A percentile compares a stretch with the other conserved stretches of the same genome.
Conservation (phyloP, 257 asterid genomes). For the Lavandula angustifolia region DNA sequence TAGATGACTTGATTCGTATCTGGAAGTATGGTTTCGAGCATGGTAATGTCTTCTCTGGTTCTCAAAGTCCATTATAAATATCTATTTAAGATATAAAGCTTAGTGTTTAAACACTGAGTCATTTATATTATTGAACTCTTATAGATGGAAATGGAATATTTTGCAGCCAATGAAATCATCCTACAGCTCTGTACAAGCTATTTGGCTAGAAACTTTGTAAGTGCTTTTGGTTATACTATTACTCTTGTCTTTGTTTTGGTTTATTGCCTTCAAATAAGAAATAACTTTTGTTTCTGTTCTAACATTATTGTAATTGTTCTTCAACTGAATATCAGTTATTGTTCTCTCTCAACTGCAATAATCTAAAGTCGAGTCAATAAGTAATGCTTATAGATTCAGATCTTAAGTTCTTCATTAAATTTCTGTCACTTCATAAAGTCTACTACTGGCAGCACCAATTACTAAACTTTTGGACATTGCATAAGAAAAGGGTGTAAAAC, state of each 20-base stretch:
- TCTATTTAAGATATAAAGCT: constrained; percentile 3
- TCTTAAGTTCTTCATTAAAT: constrained; percentile 8
- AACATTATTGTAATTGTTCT: constrained; percentile 4
- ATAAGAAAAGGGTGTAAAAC: constrained; percentile 20
- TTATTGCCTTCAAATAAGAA: constrained; percentile 16
- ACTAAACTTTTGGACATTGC: constrained; percentile 6
- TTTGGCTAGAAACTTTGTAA: constrained; percentile 83
- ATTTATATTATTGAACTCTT: constrained; percentile 47
- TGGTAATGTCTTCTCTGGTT: constrained; percentile 48
- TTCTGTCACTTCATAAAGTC: background rate
- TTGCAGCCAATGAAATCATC: constrained; percentile 76
- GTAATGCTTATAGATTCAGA: constrained; percentile 17
- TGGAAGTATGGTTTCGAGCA: constrained; percentile 73
- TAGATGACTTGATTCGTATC: constrained; percentile 54
- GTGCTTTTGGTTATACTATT: constrained; percentile 38
- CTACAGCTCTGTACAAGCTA: constrained; percentile 56
- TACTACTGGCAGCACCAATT: background rate
- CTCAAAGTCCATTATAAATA: constrained; percentile 18
- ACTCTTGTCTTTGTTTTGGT: constrained; percentile 22
- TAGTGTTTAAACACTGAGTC: constrained; percentile 30
- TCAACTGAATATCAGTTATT: background rate
- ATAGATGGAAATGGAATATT: constrained; percentile 66
- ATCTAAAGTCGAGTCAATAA: background rate
- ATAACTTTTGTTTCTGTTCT: constrained; percentile 14
- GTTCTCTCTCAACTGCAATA: constrained; percentile 16